Conservation (phyloP, 768 basidiomycete genomes). For the Kwoniella dejecticola region DNA sequence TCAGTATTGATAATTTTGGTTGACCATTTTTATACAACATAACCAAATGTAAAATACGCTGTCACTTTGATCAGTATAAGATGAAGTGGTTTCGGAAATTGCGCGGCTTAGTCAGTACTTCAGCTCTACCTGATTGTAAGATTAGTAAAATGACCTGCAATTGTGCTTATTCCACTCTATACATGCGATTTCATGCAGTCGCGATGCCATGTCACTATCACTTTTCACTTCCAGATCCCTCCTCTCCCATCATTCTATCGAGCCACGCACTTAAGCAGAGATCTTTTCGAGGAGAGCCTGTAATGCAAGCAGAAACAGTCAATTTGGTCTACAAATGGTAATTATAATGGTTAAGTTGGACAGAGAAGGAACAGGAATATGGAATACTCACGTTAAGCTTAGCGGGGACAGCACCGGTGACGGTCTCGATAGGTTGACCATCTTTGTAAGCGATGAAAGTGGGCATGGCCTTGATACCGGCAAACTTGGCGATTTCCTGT, state of each 20-base stretch:
- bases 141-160: too few relatives aligned
- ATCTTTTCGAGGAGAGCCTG: conserved; percentile 31
- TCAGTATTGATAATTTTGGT: too few relatives aligned
- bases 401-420: conserved; percentile 54
- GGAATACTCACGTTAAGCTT: conserved; percentile 48
- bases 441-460: conserved; percentile 57
- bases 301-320: not conserved
- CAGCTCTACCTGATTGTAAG: too few relatives aligned
- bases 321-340: not conserved
- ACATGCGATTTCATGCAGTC: not conserved
- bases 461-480: conserved; percentile 56
- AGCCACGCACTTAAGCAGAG: conserved; percentile 16
- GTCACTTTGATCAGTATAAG: too few relatives aligned
- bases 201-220: not conserved
- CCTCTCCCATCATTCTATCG: not conserved
- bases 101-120: too few relatives aligned
- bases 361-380: not conserved
- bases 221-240: not conserved
- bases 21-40: too few relatives aligned
- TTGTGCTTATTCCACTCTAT: too few relatives aligned
- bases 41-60: too few relatives aligned
- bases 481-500: conserved; percentile 52
- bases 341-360: not conserved
- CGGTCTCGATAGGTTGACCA: conserved; percentile 52
- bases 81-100: too few relatives aligned